These are phyloP conservation scores for Aspergillus persii DNA, from an alignment of 2,329 filamentous ascomycete species.

Conservation along the genomic window DNA sequence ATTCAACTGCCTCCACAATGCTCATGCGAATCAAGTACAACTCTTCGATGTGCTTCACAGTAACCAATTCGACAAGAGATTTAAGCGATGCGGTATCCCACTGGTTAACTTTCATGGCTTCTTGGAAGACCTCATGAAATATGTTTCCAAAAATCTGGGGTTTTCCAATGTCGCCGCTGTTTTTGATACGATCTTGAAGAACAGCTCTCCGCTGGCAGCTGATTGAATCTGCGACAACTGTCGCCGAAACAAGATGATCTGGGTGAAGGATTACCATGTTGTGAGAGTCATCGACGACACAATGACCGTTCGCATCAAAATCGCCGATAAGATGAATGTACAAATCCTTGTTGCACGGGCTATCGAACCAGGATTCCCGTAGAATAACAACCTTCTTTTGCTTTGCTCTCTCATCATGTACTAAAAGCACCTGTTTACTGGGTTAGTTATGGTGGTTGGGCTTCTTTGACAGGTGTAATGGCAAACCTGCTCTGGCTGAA, in stretches of 20 bases:
- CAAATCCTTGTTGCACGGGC: constrained; percentile 68
- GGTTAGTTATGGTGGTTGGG: constrained; percentile 18
- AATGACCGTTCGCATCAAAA: constrained; percentile 68
- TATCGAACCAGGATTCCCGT: constrained; percentile 83
- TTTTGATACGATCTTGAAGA: constrained; percentile 91
- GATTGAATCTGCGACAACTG: constrained; percentile 95
- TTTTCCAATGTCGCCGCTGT: constrained; percentile 73
- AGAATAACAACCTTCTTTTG: constrained; percentile 68
- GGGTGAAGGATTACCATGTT: constrained; percentile 91
- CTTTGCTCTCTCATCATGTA: constrained; percentile 73
- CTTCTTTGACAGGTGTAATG: background rate
- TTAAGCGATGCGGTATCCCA: constrained; percentile 73
- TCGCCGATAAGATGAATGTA: constrained; percentile 84
- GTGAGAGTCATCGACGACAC: constrained; percentile 76
- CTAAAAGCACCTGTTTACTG: constrained; percentile 65
- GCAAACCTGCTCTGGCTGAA: constrained; percentile 69
- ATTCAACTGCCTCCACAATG: constrained; percentile 68
- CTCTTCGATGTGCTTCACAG: constrained; percentile 80
- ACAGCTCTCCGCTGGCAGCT: constrained; percentile 87
- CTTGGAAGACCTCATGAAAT: constrained; percentile 92
- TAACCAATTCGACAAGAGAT: constrained; percentile 63
- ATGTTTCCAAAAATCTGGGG: constrained; percentile 90
- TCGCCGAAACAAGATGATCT: constrained; percentile 91
- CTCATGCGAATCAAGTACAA: constrained; percentile 83
- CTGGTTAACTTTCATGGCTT: constrained; percentile 75